Conservation (phyloP, 2,329 filamentous ascomycete genomes). For the Thermochaetoides dissita region DNA sequence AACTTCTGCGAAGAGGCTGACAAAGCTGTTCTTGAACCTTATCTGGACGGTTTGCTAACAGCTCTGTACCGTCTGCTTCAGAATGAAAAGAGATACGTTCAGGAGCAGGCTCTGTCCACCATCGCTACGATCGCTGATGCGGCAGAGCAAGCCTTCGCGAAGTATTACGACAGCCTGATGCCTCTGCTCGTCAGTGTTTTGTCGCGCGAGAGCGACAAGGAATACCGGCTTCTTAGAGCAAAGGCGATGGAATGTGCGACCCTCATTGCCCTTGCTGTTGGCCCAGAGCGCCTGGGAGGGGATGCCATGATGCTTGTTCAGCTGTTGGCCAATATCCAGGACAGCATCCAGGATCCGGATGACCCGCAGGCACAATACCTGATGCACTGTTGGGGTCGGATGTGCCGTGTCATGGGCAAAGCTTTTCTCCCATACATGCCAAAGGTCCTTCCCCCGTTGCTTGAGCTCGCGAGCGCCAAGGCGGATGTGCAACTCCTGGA, state of each 20-base stretch:
- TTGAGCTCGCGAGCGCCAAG: slow-evolving; percentile 85
- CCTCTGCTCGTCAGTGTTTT: slow-evolving; percentile 83
- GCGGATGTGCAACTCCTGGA: slow-evolving; percentile 94
- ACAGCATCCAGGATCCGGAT: slow-evolving; percentile 74
- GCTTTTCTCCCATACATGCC: slow-evolving; percentile 89
- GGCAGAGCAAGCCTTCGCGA: slow-evolving; percentile 82
- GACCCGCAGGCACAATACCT: slow-evolving; percentile 95
- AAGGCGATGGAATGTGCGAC: slow-evolving; percentile 99
- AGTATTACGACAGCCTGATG: slow-evolving; percentile 95
- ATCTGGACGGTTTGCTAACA: slow-evolving; percentile 74
- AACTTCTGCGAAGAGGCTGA: slow-evolving; percentile 99
- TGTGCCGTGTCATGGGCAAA: slow-evolving; percentile 83
- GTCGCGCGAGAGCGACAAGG: slow-evolving; percentile 80
- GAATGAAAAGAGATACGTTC: slow-evolving; percentile 87
- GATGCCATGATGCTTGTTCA: slow-evolving; percentile 83
- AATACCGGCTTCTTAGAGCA: slow-evolving; percentile 76
- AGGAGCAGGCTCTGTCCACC: slow-evolving; percentile 92
- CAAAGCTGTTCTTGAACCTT: slow-evolving; percentile 79
- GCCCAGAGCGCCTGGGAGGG: slow-evolving; percentile 76
- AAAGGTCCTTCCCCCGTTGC: slow-evolving; percentile 84
- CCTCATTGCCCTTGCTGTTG: slow-evolving; percentile 85
- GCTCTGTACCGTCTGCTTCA: slow-evolving; percentile 79
- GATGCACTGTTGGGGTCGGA: slow-evolving; percentile 97
- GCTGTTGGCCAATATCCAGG: slow-evolving; percentile 74
- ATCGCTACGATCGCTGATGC: slow-evolving; percentile 99